phyloP scores from a whole-genome alignment of 2,329 filamentous ascomycete genomes.

The Monilinia polystroma region DNA sequence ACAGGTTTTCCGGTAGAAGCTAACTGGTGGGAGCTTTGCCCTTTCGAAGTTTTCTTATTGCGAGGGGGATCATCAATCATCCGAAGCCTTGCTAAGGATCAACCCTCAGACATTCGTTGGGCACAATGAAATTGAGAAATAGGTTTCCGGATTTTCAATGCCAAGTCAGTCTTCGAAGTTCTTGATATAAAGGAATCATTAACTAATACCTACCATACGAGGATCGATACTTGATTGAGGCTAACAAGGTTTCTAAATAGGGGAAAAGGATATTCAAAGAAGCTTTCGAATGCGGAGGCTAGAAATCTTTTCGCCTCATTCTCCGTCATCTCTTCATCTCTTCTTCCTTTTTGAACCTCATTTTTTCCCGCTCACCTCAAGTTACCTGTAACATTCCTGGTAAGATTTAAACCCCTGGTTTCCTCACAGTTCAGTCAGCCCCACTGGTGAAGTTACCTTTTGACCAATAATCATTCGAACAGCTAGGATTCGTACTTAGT shows the following conservation, averaged over 20 bases:
- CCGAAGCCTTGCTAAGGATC: too few species aligned
- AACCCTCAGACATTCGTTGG: too few species aligned
- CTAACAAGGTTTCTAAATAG: not conserved
- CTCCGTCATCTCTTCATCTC: not conserved
- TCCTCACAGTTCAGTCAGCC: not conserved
- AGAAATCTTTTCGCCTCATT: not conserved
- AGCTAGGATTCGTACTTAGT: not conserved
- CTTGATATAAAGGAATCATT: not conserved
- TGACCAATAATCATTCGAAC: not conserved
- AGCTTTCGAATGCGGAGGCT: not conserved
- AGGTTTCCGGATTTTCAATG: too few species aligned
- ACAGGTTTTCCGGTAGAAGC: not conserved
- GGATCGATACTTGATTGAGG: not conserved
- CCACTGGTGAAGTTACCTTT: not conserved
- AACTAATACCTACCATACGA: not conserved
- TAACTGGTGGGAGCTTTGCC: not conserved
- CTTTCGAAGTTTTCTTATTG: not conserved
- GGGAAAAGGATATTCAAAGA: not conserved
- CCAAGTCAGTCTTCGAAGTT: not conserved
- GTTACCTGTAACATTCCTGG: conserved; percentile 8
- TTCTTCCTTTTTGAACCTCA: too few species aligned
- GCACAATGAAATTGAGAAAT: too few species aligned
- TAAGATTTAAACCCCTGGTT: conserved; percentile 8
- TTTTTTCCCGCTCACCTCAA: not conserved
- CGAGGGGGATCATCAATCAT: not conserved